Evolutionary conservation across 1,139 yeast species (phyloP).

Genomic region (Lodderomyces orthopsilosis): DNA sequence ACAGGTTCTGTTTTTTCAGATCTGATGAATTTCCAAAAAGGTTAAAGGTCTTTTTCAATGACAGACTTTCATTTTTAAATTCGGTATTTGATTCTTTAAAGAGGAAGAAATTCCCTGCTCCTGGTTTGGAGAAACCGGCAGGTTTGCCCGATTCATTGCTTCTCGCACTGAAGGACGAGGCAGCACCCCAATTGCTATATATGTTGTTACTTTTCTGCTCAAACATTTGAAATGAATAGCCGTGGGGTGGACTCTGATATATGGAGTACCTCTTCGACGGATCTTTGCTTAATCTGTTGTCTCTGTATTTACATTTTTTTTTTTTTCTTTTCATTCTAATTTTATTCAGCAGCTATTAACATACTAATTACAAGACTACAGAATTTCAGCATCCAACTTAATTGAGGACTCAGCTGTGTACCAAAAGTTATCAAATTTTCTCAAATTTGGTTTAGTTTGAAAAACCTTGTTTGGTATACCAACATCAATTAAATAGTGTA

Average conservation of each 20-base stretch:
- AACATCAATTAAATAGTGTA: constrained; percentile 67
- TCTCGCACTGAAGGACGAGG: constrained; percentile 3
- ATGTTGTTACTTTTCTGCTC: neutral
- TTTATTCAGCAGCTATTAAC: no score
- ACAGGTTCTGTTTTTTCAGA: constrained; percentile 3
- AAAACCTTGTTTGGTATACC: constrained; percentile 63
- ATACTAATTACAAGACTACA: no score
- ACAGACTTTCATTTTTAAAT: neutral
- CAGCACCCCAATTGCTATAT: constrained; percentile 3
- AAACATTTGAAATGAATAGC: neutral
- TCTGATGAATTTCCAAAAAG: constrained; percentile 12
- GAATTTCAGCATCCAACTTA: constrained; percentile 20
- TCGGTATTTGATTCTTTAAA: neutral
- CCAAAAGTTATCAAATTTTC: constrained; percentile 48
- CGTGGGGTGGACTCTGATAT: neutral
- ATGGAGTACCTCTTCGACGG: neutral
- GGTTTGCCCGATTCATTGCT: neutral
- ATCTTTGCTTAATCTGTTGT: neutral
- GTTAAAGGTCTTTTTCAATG: neutral
- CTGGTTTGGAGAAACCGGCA: neutral
- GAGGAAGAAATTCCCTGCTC: neutral
- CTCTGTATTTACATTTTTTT: neutral
- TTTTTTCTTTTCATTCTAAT: constrained; percentile 4
- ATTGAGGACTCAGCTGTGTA: constrained; percentile 35
- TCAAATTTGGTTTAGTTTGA: constrained; percentile 35